A percentile compares a stretch with the other conserved stretches of the same genome.
phyloP scores from a whole-genome alignment of 139 green algal genomes.

The Spirogloea muscicola region DNA sequence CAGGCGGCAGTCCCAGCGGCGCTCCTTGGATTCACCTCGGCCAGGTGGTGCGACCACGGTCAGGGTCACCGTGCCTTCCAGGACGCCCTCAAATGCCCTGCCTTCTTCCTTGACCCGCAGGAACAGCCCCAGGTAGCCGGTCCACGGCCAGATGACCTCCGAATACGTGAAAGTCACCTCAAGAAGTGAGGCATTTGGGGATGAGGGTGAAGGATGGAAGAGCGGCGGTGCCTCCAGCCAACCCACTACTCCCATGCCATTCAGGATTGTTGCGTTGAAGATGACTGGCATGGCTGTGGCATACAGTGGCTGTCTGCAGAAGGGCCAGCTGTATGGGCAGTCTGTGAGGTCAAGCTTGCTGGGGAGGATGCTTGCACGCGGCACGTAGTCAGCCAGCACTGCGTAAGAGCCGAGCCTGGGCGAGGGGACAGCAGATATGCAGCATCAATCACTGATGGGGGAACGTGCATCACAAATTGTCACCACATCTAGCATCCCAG shows the following conservation, averaged over 20 bases:
- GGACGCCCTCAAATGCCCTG: conserved; percentile 39
- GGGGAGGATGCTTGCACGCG: conserved; percentile 79
- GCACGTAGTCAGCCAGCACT: conserved; percentile 71
- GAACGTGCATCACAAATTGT: too few relatives aligned
- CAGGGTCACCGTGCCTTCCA: conserved; percentile 56
- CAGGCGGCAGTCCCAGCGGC: conserved; percentile 54
- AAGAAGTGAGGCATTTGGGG: conserved; percentile 51
- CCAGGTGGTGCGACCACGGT: conserved; percentile 68
- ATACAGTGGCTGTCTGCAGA: conserved; percentile 78
- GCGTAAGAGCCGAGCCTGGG: conserved; percentile 57
- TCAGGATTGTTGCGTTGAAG: conserved; percentile 95
- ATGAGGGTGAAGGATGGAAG: conserved; percentile 20
- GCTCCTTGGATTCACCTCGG: conserved; percentile 39
- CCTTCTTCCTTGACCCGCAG: conserved; percentile 65
- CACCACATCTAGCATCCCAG: too few relatives aligned
- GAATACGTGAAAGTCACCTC: conserved; percentile 78
- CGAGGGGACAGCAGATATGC: too few relatives aligned
- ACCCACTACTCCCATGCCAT: conserved; percentile 83
- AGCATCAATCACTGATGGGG: neutral
- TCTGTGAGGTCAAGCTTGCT: conserved; percentile 76
- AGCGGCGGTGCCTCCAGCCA: conserved; percentile 55
- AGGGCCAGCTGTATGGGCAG: conserved; percentile 95
- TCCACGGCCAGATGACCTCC: conserved; percentile 91
- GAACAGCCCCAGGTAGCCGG: conserved; percentile 82
- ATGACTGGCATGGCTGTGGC: conserved; percentile 71